These are phyloP conservation scores for Capsicum baccatum DNA, from an alignment of 257 asterid species.

Conservation along the genomic window DNA sequence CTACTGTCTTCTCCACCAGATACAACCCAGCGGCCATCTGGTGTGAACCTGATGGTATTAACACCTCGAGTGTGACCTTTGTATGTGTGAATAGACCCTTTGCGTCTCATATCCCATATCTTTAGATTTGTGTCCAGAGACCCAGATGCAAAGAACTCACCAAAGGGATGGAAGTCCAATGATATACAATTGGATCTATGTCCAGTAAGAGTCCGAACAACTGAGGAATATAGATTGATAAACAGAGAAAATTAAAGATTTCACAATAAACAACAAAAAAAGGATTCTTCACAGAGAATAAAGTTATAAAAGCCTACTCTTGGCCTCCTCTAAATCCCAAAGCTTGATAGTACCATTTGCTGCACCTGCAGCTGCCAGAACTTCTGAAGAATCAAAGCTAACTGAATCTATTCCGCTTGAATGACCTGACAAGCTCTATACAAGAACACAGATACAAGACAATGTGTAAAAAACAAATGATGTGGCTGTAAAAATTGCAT, in stretches of 20 bases:
- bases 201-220: constrained; percentile 94
- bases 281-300: background rate
- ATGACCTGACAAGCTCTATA: constrained; percentile 96
- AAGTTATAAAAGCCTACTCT: constrained; percentile 59
- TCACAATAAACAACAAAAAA: constrained; percentile 19
- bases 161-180: constrained; percentile 96
- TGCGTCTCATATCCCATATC: constrained; percentile 98
- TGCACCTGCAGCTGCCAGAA: constrained; percentile 97
- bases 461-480: background rate
- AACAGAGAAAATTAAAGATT: constrained; percentile 25
- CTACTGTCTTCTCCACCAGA: constrained; percentile 99
- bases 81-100: constrained; percentile 97
- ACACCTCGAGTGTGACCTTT: constrained; percentile 98
- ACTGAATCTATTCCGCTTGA: constrained; percentile 99
- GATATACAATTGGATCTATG: constrained; percentile 99
- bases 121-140: constrained; percentile 95
- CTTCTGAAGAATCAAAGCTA: constrained; percentile 95
- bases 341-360: constrained; percentile 99
- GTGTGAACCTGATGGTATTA: constrained; percentile 89
- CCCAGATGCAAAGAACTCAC: constrained; percentile 99
- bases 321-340: constrained; percentile 99
- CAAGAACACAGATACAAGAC: constrained; percentile 44
- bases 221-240: constrained; percentile 39
- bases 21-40: constrained; percentile 99
- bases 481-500: background rate